Evolutionary conservation across 1,284 basidiomycete genomes (phyloP), one percentile per base, ranked within the genome.

Genomic region (Schizophyllum commune): DNA sequence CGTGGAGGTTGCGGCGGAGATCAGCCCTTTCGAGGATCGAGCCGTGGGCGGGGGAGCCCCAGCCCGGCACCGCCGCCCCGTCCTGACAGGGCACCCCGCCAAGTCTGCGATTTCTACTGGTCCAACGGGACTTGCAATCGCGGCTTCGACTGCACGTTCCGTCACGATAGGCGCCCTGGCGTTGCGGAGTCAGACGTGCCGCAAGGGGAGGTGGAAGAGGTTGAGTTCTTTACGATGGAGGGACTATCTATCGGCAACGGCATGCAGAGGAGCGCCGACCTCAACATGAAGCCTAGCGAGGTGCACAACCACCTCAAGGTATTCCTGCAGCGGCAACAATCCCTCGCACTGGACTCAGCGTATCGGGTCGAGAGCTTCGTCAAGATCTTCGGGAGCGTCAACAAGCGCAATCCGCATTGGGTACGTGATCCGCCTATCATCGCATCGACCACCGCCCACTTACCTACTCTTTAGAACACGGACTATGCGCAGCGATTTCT

Each of bases 51-150:
- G 39, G 39, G 39, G 2, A 47, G 39, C 39, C 39, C 39, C 2
- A 47, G 39, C 39, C 39, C 39, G 2, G 39, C 39, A 47, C 39
- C 39, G 39, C 9, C 39, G 11, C 53, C 53, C 20, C 53, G 53
- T 19, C 19, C 53, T 21, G 53, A 55, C 11, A 11, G 53, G 53
- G 65, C 71, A 32, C 82, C 83, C 1, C 65, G 57, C 21, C 78
- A 79, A 1, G 71, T 76, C 2, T 88, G 86, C 71, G 70, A 68
- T 20, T 79, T 73, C 66, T 87, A 72, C 67, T 88, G 83, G 84
- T 68, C 74, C 0, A 72, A 68, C 0, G 85, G 85, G 2, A 68
- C 66, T 47, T 88, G 85, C 67, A 73, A 66, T 6, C 53, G 53
- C 19, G 53, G 19, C 3, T 55, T 21, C 53, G 11, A 55, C 11